phyloP scores from a whole-genome alignment of 208 protist genomes.

The Sergeia podlipaevii region DNA sequence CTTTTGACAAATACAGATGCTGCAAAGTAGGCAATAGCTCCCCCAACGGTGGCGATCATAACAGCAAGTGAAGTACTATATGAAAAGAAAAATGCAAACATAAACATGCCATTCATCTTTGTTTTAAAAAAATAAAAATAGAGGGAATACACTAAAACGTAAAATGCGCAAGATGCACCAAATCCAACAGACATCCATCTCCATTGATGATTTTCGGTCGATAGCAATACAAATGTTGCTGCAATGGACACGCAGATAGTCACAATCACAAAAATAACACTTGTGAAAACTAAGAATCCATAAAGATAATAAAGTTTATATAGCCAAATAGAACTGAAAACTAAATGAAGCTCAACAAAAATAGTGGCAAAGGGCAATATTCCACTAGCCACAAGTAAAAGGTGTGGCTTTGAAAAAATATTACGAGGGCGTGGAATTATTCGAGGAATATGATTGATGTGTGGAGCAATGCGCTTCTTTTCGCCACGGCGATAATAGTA shows the following conservation, averaged over 20 bases:
- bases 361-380: conserved; percentile 94
- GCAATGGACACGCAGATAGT: conserved; percentile 88
- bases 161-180: conserved; percentile 71
- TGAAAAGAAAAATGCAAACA: conserved; percentile 89
- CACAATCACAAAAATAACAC: conserved; percentile 87
- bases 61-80: conserved; percentile 32
- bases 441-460: conserved; percentile 91
- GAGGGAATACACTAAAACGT: conserved; percentile 88
- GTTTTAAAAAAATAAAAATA: conserved; percentile 92
- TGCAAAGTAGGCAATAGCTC: conserved; percentile 28
- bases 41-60: conserved; percentile 34
- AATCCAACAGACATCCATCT: conserved; percentile 91
- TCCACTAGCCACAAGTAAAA: conserved; percentile 74
- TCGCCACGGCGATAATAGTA: conserved; percentile 28
- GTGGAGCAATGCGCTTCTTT: conserved; percentile 41
- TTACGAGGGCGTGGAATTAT: conserved; percentile 85
- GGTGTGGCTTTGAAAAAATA: conserved; percentile 19
- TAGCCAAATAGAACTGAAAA: conserved; percentile 95
- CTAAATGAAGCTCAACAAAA: conserved; percentile 95
- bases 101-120: conserved; percentile 89
- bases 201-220: conserved; percentile 93
- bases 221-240: conserved; percentile 92
- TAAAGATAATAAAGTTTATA: conserved; percentile 98
- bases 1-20: conserved; percentile 38
- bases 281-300: conserved; percentile 92